Base-by-base conservation (phyloP, 2,329 filamentous ascomycete genomes). In the Venturia carpophila region DNA sequence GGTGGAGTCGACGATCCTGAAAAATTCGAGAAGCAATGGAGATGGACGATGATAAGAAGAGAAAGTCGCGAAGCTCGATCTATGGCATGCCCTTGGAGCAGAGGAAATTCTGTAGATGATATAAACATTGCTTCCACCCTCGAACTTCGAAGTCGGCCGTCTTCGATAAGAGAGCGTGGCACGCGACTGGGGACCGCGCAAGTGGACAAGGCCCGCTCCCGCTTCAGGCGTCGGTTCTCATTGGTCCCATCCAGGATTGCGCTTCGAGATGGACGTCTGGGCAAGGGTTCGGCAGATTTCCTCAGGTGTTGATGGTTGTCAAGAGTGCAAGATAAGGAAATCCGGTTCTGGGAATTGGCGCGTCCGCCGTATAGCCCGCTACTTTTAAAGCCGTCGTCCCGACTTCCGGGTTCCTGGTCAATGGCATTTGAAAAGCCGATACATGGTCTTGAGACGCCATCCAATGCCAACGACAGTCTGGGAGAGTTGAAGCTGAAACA, bases 291-390 rank as follows among this genome's bases (percentile, higher is more conserved):
- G 15, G 13, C 5, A 15, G 52, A 52, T 58, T 58, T 19, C 24
- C 52, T 58, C 52, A 37, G 52, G 52, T 58, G 52, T 58, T 58
- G 52, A 58, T 58, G 52, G 52, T 58, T 58, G 52, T 58, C 52
- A 58, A 58, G 30, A 58, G 37, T 37, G 52, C 27, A 37, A 58
- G 52, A 58, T 58, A 58, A 58, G 52, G 15, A 58, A 58, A 56
- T 34, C 11, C 49, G 5, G 15, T 49, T 24, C 30, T 24, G n/a
- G 27, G 11, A 55, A 15, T 30, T 34, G 24, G 49, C n/a, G 49
- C 49, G 49, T 79, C 52, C 67, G n/a, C n/a, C n/a, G n/a, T n/a
- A n/a, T n/a, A 68, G 17, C 21, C 1, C 49, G 24, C 52, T 58
- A 37, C 30, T 58, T 24, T 9, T 6, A 34, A 34, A 34, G 30